Conservation (phyloP, 2,329 filamentous ascomycete genomes). For the Sordariomycetes sp. region DNA sequence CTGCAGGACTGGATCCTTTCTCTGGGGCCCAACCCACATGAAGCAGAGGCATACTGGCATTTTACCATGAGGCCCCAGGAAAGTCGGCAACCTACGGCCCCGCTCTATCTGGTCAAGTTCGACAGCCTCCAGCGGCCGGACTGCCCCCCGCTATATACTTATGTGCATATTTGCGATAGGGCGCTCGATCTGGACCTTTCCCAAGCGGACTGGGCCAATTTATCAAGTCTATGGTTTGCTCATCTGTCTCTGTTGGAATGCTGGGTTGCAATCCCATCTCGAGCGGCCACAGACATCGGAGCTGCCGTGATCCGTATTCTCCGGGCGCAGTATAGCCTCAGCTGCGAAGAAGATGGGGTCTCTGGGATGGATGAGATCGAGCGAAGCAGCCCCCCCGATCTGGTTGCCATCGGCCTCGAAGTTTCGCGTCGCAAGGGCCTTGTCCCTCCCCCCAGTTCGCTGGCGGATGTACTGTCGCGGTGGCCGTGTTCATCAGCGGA, state of each 20-base stretch:
- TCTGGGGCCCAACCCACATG: neutral
- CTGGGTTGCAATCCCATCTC: conserved; percentile 4
- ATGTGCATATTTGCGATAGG: too few relatives aligned
- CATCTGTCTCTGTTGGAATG: conserved; percentile 6
- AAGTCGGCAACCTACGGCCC: neutral
- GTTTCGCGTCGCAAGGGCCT: too few relatives aligned
- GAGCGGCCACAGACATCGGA: neutral
- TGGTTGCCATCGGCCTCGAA: neutral
- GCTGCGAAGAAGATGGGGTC: neutral
- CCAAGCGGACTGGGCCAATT: neutral
- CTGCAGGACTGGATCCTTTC: neutral
- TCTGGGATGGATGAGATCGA: neutral
- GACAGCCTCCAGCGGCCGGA: too few relatives aligned
- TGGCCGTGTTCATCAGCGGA: too few relatives aligned
- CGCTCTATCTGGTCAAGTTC: too few relatives aligned
- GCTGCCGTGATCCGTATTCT: neutral
- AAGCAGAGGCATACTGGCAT: neutral
- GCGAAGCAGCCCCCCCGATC: neutral
- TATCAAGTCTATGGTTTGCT: conserved; percentile 2
- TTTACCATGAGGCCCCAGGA: neutral
- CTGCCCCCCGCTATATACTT: too few relatives aligned
- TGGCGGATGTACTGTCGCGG: too few relatives aligned
- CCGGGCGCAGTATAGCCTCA: neutral
- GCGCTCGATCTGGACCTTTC: neutral
- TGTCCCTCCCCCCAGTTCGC: too few relatives aligned